Evolutionary conservation across 495 filamentous ascomycete species (phyloP), one percentile per base, ranked within the genome.

Genomic region (Evernia prunastri): DNA sequence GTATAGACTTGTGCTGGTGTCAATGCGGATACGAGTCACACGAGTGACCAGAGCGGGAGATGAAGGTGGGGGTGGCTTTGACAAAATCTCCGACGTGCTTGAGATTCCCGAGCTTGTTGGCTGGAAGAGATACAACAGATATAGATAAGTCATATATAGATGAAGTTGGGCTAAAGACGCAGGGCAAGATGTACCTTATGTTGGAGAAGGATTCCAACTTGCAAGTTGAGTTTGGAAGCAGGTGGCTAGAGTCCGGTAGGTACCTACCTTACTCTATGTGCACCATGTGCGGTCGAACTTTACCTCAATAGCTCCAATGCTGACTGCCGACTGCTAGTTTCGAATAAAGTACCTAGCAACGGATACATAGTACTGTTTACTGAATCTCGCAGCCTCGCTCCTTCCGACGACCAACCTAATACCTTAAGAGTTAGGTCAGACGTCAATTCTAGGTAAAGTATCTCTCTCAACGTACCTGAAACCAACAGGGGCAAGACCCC

Each of bases 1-100:
- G 3, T 31, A 7, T 49, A 27, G 49, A 27, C 25, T 17, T 31
- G 25, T 17, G 27, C 27, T 53, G 49, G 25, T 13, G 4, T 53
- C 49, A 17, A 53, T 12, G 49, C 23, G 7, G 45, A 51, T 15
- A 51, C 23, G 3, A 31, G 23, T 1, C 40, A 43, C 40, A 43
- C 40, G 40, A 43, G 15, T n/a, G 23, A 25, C 9, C 47, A 13
- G 18, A 53, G 13, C 0, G 13, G 49, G 49, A 53, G 25, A 53
- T 31, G 49, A 25, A 49, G 45, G 27, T 18, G 27, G 49, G 49
- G 49, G 49, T 53, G 49, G 49, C 49, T 53, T 31, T 53, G 49
- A 31, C 3, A 3, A 12, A 31, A 17, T 31, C 1, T 31, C 13
- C 6, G 15, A 31, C 2, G 11, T 17, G 23, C n/a, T 53, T 29